Evolutionary conservation across 768 basidiomycete genomes (phyloP), one percentile per base, ranked within the genome.

Genomic region (Aureoboletus auriporus): DNA sequence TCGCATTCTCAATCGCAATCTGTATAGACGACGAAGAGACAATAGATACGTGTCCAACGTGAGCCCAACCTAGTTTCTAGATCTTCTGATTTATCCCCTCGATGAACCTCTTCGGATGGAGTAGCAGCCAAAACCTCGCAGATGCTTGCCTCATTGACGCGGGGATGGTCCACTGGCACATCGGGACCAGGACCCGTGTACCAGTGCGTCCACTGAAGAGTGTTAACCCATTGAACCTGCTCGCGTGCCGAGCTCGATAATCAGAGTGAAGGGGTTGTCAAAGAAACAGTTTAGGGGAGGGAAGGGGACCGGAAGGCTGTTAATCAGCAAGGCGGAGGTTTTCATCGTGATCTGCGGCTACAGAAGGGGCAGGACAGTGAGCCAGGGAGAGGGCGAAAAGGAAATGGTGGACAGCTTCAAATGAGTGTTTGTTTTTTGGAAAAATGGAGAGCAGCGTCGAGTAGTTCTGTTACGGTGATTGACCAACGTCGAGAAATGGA

Each of bases 191-290:
- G n/a, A n/a, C n/a, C n/a, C n/a, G n/a, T n/a, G n/a, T n/a, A n/a
- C n/a, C 12, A 97, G 73, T 1, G 93, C 95, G 53, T 96, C 94
- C 50, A 85, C 85, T 0, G 89, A 84, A 0, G 90, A 88, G 64
- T 95, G 93, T 68, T 97, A 94, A 5, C 94, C 94, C 59, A 83
- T 80, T 36, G 88, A 86, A 34, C 92, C 89, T 6, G 90, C 89
- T 33, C 89, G 83, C 2, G 85, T 84, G 46, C 86, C 87, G 1
- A 84, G 79, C 63, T 98, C 94, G 33, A 97, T 83, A 41, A 90
- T 78, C 45, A 95, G 69, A 5, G 84, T 84, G 34, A 87, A 78
- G 2, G 85, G 76, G 67, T 96, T 98, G 71, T 98, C 94, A 64
- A 83, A 89, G 79, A 91, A 96, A 30, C 94, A 75, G 58, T 96